Evolutionary conservation across 768 basidiomycete species (phyloP).

Genomic region (Boletus vermiculosoides): DNA sequence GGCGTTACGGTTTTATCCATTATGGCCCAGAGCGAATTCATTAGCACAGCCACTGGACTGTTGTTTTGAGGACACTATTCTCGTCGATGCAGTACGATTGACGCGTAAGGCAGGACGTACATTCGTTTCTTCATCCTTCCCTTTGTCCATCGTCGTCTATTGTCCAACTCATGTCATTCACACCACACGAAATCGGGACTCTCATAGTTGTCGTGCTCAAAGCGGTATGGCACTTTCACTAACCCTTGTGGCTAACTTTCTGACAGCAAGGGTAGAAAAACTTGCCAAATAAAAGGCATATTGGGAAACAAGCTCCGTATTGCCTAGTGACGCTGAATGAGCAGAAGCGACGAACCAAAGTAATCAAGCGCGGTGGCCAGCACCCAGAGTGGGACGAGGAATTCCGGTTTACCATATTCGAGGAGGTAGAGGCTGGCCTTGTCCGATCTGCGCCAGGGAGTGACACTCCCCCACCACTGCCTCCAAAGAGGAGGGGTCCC

Average conservation of each 20-base stretch:
- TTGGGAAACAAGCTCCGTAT: conserved; percentile 97
- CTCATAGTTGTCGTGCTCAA: conserved; percentile 91
- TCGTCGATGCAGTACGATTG: conserved; percentile 17
- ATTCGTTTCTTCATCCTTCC: conserved; percentile 3
- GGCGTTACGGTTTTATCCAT: too few species aligned
- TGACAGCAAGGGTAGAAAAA: conserved; percentile 58
- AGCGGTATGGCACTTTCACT: conserved; percentile 61
- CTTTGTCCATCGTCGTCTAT: conserved; percentile 1
- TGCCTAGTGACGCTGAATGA: conserved; percentile 76
- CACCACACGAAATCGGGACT: conserved; percentile 81
- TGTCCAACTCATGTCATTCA: conserved; percentile 48
- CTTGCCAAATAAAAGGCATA: conserved; percentile 86
- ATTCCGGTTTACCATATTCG: conserved; percentile 84
- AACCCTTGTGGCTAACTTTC: conserved; percentile 8
- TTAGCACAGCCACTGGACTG: conserved; percentile 22
- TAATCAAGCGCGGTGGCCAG: conserved; percentile 96
- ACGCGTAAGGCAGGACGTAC: conserved; percentile 19
- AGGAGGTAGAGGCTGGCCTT: conserved; percentile 63
- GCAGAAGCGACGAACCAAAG: conserved; percentile 84
- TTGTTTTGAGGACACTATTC: conserved; percentile 9
- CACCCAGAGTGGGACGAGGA: conserved; percentile 99
- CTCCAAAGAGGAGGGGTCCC: conserved; percentile 57
- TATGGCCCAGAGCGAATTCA: background rate
- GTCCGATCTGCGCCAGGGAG: conserved; percentile 41
- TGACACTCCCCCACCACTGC: conserved; percentile 61